These are phyloP conservation scores for Eucalyptus lansdowneana DNA, from an alignment of 345 rosid genomes.

Conservation along the genomic window DNA sequence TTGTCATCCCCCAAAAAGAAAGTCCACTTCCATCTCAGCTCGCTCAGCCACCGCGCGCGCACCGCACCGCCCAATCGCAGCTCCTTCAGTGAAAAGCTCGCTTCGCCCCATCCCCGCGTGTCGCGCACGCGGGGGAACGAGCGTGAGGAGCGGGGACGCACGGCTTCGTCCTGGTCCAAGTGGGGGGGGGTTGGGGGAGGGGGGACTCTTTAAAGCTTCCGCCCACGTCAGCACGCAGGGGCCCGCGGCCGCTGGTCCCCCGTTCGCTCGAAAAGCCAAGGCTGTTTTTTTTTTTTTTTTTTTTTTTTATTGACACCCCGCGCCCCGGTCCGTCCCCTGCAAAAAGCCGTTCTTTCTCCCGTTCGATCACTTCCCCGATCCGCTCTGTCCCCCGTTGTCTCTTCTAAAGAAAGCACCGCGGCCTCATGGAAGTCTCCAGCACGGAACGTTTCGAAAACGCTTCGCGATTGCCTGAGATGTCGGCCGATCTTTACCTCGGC, in stretches of 20 bases:
- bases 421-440: neutral
- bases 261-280: neutral
- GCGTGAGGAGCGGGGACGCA: neutral
- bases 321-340: neutral
- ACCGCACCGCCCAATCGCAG: neutral
- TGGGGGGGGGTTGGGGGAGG: neutral
- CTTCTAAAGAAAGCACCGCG: neutral
- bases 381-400: neutral
- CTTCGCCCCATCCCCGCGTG: neutral
- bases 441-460: neutral
- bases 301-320: too few species aligned
- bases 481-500: neutral
- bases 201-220: neutral
- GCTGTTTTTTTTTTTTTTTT: neutral
- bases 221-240: neutral
- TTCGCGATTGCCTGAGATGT: neutral
- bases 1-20: neutral
- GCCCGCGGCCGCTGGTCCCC: neutral
- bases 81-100: neutral
- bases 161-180: neutral
- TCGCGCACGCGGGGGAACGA: neutral
- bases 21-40: neutral
- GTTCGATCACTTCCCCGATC: neutral
- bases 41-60: neutral
- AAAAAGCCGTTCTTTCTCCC: neutral